phyloP scores from a whole-genome alignment of 257 asterid species.

The Solanum bulbocastanum region DNA sequence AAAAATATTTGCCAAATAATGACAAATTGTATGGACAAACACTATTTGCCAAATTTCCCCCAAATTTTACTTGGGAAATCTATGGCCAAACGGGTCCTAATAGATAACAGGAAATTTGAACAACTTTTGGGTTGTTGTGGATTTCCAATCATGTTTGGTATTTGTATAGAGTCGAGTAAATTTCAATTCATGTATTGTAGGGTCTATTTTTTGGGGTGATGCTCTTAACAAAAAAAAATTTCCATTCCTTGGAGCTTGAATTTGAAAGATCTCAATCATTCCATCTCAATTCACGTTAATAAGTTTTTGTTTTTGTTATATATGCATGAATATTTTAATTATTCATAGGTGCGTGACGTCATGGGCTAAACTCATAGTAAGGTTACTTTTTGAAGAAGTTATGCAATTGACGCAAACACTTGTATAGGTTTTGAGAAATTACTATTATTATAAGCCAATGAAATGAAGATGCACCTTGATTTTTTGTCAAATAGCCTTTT shows the following conservation, averaged over 20 bases:
- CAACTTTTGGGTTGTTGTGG: neutral
- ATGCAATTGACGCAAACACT: neutral
- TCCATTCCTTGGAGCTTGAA: neutral
- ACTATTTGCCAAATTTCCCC: too few species aligned
- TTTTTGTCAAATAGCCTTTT: neutral
- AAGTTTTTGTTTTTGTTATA: neutral
- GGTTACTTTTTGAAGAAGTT: neutral
- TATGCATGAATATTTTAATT: neutral
- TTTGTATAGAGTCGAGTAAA: neutral
- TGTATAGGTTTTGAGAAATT: neutral
- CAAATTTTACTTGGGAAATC: too few species aligned
- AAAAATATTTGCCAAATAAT: too few species aligned
- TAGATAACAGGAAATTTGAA: neutral
- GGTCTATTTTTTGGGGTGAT: too few species aligned
- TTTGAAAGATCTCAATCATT: neutral
- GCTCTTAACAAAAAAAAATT: too few species aligned
- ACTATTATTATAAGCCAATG: neutral
- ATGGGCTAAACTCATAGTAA: neutral
- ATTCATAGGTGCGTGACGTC: neutral
- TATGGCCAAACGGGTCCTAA: too few species aligned
- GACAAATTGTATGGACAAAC: too few species aligned
- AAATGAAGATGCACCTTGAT: neutral
- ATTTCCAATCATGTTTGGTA: too few species aligned
- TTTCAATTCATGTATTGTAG: too few species aligned
- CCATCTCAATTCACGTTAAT: neutral